phyloP scores from a whole-genome alignment of 495 filamentous ascomycete genomes.

The Penicillium pulvis region DNA sequence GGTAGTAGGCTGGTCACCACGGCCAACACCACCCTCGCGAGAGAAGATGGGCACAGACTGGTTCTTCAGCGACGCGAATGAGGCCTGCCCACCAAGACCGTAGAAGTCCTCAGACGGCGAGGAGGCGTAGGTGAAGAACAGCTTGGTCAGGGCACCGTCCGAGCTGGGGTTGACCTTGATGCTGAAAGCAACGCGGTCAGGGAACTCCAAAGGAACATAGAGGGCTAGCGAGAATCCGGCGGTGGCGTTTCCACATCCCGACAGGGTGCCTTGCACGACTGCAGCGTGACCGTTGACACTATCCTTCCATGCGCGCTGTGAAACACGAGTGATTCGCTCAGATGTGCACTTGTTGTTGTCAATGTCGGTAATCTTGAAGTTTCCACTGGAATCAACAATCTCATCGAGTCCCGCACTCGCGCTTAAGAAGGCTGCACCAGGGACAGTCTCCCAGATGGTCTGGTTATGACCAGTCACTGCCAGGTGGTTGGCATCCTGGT shows the following conservation, averaged over 20 bases:
- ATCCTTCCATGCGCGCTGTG: conserved; percentile 5
- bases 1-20: conserved; percentile 31
- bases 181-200: conserved; percentile 26
- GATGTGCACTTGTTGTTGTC: conserved; percentile 24
- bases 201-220: conserved; percentile 22
- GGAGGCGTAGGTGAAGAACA: conserved; percentile 27
- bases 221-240: conserved; percentile 19
- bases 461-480: conserved; percentile 10
- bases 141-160: conserved; percentile 13
- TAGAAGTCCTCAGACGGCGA: conserved; percentile 30
- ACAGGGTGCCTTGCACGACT: conserved; percentile 20
- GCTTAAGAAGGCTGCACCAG: conserved; percentile 22
- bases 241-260: conserved; percentile 21
- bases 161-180: conserved; percentile 17
- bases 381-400: conserved; percentile 24
- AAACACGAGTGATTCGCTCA: conserved; percentile 18
- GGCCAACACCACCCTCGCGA: conserved; percentile 31
- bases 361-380: conserved; percentile 29
- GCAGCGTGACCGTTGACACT: conserved; percentile 21
- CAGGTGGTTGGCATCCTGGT: conserved; percentile 18
- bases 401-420: conserved; percentile 23
- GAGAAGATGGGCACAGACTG: conserved; percentile 32
- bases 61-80: conserved; percentile 33
- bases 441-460: conserved; percentile 26
- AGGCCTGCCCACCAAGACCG: conserved; percentile 30